A percentile compares a stretch with the other conserved stretches of the same genome.
Conservation (phyloP, 1,139 yeast species). For the Lodderomyces pseudojiufengensis region DNA sequence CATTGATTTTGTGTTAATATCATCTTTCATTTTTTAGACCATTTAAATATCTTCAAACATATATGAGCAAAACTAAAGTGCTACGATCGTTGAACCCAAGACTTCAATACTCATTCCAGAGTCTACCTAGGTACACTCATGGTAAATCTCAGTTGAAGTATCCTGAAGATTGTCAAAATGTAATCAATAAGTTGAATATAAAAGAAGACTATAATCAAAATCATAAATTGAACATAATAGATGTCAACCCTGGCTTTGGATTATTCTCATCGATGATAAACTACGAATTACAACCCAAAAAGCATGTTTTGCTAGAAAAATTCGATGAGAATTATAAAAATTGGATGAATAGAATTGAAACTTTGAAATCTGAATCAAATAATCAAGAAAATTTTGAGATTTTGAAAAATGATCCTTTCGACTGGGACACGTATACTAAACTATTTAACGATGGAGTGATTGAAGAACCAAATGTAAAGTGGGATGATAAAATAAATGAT, state of each 20-base stretch:
- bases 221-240: slow-evolving; percentile 55
- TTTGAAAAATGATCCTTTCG: slow-evolving; percentile 50
- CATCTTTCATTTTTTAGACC: slow-evolving; percentile 1
- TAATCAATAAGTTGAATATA: slow-evolving; percentile 43
- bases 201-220: slow-evolving; percentile 39
- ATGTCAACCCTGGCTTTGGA: slow-evolving; percentile 60
- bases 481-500: slow-evolving; percentile 52
- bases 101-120: slow-evolving; percentile 15
- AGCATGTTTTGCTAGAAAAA: slow-evolving; percentile 57
- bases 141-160: slow-evolving; percentile 15
- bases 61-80: slow-evolving; percentile 3
- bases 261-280: slow-evolving; percentile 53
- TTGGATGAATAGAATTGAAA: slow-evolving; percentile 25
- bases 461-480: slow-evolving; percentile 20
- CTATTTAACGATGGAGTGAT: neutral
- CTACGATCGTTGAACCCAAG: slow-evolving; percentile 32
- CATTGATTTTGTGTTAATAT: slow-evolving; percentile 1
- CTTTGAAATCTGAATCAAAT: slow-evolving; percentile 20
- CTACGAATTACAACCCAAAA: slow-evolving; percentile 53
- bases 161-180: slow-evolving; percentile 29
- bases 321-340: slow-evolving; percentile 33
- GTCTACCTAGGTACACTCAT: slow-evolving; percentile 2
- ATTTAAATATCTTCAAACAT: neutral
- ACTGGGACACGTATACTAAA: slow-evolving; percentile 54
- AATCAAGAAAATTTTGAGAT: slow-evolving; percentile 29